Evolutionary conservation across 108 stramenopile species (phyloP).

Genomic region (Conticribra weissflogii): DNA sequence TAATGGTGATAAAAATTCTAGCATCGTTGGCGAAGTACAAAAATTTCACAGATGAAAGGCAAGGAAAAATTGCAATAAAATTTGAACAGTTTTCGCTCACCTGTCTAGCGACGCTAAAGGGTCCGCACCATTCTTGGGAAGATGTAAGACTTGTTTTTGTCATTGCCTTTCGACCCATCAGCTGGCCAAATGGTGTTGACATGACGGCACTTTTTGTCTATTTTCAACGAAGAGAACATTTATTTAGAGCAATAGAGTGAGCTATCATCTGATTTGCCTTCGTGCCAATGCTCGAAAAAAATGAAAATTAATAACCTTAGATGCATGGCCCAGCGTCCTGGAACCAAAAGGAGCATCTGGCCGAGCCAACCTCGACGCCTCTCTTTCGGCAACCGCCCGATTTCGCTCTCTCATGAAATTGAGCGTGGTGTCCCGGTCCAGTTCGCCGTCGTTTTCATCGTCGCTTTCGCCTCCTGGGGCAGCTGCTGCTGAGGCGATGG

Average conservation of each 20-base stretch:
- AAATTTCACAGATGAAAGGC: background rate
- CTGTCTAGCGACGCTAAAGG: conserved; percentile 82
- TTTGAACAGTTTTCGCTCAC: background rate
- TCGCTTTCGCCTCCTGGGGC: background rate
- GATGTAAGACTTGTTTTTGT: conserved; percentile 20
- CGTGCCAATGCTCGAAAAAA: too few species aligned
- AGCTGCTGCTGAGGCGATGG: background rate
- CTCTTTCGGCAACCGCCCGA: conserved; percentile 83
- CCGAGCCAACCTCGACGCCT: conserved; percentile 72
- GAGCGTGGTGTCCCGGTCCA: conserved; percentile 43
- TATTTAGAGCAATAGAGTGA: too few species aligned
- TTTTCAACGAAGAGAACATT: too few species aligned
- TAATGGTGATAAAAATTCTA: too few species aligned
- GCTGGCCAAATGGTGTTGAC: conserved; percentile 73
- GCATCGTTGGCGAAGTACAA: too few species aligned
- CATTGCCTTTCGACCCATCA: conserved; percentile 10
- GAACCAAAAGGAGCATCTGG: conserved; percentile 46
- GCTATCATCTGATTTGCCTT: too few species aligned
- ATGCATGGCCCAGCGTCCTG: conserved; percentile 59
- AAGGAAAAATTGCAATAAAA: too few species aligned
- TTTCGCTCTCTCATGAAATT: conserved; percentile 63
- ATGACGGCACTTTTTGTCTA: conserved; percentile 67
- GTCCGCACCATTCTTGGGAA: conserved; percentile 79
- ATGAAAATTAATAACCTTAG: conserved; percentile 22
- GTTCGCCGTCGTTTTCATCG: too few species aligned